A percentile compares a stretch with the other conserved stretches of the same genome.
Evolutionary conservation across 768 basidiomycete genomes (phyloP).

Genomic region (Lentinula guzmanii): DNA sequence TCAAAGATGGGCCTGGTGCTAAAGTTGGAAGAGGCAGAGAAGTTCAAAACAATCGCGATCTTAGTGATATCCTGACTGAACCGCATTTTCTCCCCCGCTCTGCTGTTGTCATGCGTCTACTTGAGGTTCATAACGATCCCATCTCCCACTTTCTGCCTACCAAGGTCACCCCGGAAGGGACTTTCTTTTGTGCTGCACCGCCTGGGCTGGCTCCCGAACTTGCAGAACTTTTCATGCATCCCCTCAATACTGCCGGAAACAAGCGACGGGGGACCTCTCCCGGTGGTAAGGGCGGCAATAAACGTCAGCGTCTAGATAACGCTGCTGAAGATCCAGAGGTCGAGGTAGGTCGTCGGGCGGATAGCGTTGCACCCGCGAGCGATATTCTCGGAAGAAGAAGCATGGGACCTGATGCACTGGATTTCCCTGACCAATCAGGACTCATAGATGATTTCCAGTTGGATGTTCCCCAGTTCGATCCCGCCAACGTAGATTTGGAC

Average conservation of each 20-base stretch:
- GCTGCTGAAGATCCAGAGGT: constrained; percentile 54
- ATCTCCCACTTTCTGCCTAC: constrained; percentile 82
- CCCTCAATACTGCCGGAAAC: constrained; percentile 40
- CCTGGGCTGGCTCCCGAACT: constrained; percentile 81
- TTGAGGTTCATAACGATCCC: constrained; percentile 83
- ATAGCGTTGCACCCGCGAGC: constrained; percentile 54
- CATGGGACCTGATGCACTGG: constrained; percentile 52
- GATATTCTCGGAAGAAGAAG: constrained; percentile 51
- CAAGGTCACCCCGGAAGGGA: constrained; percentile 62
- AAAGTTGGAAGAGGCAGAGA: constrained; percentile 51
- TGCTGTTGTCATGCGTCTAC: constrained; percentile 75
- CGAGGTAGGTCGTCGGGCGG: constrained; percentile 69
- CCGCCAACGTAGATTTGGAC: constrained; percentile 33
- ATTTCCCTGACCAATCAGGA: constrained; percentile 52
- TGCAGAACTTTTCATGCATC: constrained; percentile 78
- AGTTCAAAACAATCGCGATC: constrained; percentile 46
- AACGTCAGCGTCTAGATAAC: constrained; percentile 49
- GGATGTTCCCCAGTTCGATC: constrained; percentile 48
- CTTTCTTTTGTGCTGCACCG: constrained; percentile 79
- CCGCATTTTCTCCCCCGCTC: constrained; percentile 86
- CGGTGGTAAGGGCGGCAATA: constrained; percentile 55
- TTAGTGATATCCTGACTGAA: constrained; percentile 69
- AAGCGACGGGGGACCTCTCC: constrained; percentile 60
- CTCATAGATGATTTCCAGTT: constrained; percentile 69
- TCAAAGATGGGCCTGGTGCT: constrained; percentile 53